A percentile compares a stretch with the other conserved stretches of the same genome.
These are phyloP conservation scores for Pseudotulostoma volvatum DNA, from an alignment of 495 filamentous ascomycete genomes.

Conservation along the genomic window DNA sequence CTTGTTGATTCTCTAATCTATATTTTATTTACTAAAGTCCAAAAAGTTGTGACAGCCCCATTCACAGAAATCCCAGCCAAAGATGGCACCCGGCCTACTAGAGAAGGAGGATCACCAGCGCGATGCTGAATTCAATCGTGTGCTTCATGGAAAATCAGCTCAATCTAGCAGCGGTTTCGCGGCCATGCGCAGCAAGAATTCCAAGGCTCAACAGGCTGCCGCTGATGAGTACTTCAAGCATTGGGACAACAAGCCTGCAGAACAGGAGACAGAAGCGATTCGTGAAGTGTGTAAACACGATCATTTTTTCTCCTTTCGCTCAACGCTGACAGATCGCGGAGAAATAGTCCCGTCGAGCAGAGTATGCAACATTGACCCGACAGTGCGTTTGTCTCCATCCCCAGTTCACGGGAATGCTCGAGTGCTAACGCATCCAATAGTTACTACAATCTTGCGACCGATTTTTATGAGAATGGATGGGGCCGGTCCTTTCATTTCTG, in stretches of 20 bases:
- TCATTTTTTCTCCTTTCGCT: no score
- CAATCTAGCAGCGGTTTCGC: conserved; percentile 53
- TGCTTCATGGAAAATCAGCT: conserved; percentile 75
- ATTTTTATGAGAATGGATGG: conserved; percentile 97
- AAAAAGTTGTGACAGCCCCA: no score
- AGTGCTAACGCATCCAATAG: conserved; percentile 21
- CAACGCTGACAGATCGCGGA: no score
- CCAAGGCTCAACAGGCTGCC: conserved; percentile 67
- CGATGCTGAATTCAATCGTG: conserved; percentile 88
- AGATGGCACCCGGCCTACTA: conserved; percentile 60
- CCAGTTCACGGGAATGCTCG: neutral
- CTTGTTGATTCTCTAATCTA: no score
- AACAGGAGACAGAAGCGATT: conserved; percentile 62
- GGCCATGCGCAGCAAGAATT: conserved; percentile 76
- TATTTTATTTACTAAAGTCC: no score
- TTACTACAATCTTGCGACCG: conserved; percentile 97
- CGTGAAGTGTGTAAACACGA: conserved; percentile 43
- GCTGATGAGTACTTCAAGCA: conserved; percentile 99
- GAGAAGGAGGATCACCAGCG: conserved; percentile 75
- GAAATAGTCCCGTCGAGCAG: conserved; percentile 57
- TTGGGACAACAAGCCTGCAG: conserved; percentile 82
- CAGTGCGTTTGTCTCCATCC: conserved; percentile 43
- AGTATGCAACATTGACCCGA: conserved; percentile 90
- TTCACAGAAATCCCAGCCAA: no score
- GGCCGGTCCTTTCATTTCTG: conserved; percentile 94